Base-by-base conservation (phyloP, 495 filamentous ascomycete species). In the Daldinia bambusicola region DNA sequence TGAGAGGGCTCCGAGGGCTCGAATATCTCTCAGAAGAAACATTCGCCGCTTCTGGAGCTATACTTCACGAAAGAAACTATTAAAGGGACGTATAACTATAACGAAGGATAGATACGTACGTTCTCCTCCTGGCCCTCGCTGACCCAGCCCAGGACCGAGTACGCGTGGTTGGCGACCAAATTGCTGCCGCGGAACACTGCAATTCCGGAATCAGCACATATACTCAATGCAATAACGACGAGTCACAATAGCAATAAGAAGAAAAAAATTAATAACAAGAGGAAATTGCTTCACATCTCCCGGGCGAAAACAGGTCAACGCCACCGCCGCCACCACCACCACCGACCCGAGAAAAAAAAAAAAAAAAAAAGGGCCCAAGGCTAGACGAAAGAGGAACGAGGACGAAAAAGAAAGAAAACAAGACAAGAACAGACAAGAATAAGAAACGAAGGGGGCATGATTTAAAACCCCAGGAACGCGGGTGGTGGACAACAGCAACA, bases 91-190 rank as follows among this genome's bases (percentile, higher is more conserved):
- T n/a, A n/a, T n/a, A n/a, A n/a, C n/a, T n/a, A 36, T 36, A 36
- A 7, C 22, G 20, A 48, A 18, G 32, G 26, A 3, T 1, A 3
- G 26, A 32, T 22, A 56, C 53, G 14, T 14, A 56, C 53, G 60
- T 71, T 72, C 2, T 77, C 72, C 34, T 75, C 72, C 66, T 76
- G 75, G 65, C 75, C 74, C 56, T 70, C 71, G 67, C 61, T 74
- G 14, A 78, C 74, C 79, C 78, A 81, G 7, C 78, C 79, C 16
- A 81, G 74, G 26, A 81, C 73, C 6, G 75, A 74, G 71, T 81
- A 81, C 22, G 79, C 79, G 62, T 79, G 76, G 70, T 79, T 81
- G n/a, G 75, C 78, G 6, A 78, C 79, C 4, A 80, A 61, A 36
- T 79, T 78, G 67, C 68, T 65, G 26, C 79, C 79, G 60, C 74